Percentiles rank a stretch among this genome's conserved stretches.
phyloP scores from a whole-genome alignment of 2,329 filamentous ascomycete species.

The Teratosphaeria viscida region DNA sequence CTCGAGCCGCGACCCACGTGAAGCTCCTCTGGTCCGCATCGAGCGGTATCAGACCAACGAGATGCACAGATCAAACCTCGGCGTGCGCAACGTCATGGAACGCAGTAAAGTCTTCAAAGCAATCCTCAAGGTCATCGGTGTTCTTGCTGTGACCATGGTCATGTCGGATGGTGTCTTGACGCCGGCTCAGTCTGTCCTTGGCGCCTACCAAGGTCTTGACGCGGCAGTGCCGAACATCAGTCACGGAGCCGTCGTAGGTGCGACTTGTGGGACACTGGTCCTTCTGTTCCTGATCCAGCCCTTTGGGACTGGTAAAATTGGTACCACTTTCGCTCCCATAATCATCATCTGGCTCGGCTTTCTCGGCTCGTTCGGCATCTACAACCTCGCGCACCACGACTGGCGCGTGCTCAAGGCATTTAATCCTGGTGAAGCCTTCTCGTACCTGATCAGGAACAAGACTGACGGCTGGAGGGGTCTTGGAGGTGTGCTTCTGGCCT shows the following conservation, averaged over 20 bases:
- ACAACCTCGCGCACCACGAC: slow-evolving; percentile 41
- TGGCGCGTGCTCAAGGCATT: slow-evolving; percentile 43
- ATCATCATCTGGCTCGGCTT: slow-evolving; percentile 56
- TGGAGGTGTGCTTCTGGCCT: slow-evolving; percentile 58
- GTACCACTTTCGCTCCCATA: slow-evolving; percentile 53
- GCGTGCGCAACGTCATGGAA: slow-evolving; percentile 49
- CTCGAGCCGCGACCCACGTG: slow-evolving; percentile 47
- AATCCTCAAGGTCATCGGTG: slow-evolving; percentile 49
- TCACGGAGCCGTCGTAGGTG: slow-evolving; percentile 50
- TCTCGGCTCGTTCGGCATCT: slow-evolving; percentile 54
- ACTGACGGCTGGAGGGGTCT: slow-evolving; percentile 53
- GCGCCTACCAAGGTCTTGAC: slow-evolving; percentile 50
- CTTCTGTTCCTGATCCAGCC: slow-evolving; percentile 55
- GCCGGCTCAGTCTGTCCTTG: slow-evolving; percentile 59
- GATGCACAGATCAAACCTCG: slow-evolving; percentile 41
- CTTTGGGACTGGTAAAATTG: slow-evolving; percentile 52
- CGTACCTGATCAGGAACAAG: slow-evolving; percentile 50
- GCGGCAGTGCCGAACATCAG: slow-evolving; percentile 49
- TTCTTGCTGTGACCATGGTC: slow-evolving; percentile 58
- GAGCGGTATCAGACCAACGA: slow-evolving; percentile 50
- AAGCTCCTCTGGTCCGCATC: slow-evolving; percentile 47
- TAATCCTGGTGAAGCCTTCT: slow-evolving; percentile 47
- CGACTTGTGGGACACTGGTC: slow-evolving; percentile 54
- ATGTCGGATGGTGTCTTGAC: slow-evolving; percentile 58
- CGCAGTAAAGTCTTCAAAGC: slow-evolving; percentile 42